A percentile compares a stretch with the other conserved stretches of the same genome.
These are phyloP conservation scores for Candida caryicola DNA, from an alignment of 805 yeast species.

Conservation along the genomic window DNA sequence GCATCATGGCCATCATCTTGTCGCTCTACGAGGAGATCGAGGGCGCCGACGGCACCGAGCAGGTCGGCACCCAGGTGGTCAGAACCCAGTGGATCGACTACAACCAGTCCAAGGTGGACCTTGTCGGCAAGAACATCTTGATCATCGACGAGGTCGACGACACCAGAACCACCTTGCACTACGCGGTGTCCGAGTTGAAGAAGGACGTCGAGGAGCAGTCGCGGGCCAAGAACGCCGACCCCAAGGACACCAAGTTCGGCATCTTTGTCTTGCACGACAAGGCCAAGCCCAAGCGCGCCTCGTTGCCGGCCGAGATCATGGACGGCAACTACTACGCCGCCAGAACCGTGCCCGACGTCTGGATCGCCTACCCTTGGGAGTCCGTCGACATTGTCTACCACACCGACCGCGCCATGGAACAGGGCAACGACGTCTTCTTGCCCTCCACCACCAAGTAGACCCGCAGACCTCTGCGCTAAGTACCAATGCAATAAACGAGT, in stretches of 20 bases:
- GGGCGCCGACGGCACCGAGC: constrained; percentile 48
- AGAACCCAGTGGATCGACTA: constrained; percentile 86
- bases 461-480: no score
- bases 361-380: constrained; percentile 92
- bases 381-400: constrained; percentile 71
- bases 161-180: constrained; percentile 79
- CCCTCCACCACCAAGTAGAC: constrained; percentile 26
- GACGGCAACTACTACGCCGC: constrained; percentile 68
- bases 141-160: constrained; percentile 86
- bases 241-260: constrained; percentile 58
- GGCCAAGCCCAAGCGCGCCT: constrained; percentile 67
- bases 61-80: constrained; percentile 59
- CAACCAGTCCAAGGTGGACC: constrained; percentile 55
- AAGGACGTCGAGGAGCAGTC: constrained; percentile 67
- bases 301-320: constrained; percentile 62
- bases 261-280: constrained; percentile 79
- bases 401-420: constrained; percentile 66
- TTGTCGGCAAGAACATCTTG: constrained; percentile 67
- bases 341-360: constrained; percentile 68
- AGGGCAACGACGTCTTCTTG: constrained; percentile 63
- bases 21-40: constrained; percentile 81
- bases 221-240: constrained; percentile 47
- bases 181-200: constrained; percentile 70
- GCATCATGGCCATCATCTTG: constrained; percentile 92
- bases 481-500: no score